Evolutionary conservation across 352 stramenopile species (phyloP).

Genomic region (Phytopythium oedochilum): DNA sequence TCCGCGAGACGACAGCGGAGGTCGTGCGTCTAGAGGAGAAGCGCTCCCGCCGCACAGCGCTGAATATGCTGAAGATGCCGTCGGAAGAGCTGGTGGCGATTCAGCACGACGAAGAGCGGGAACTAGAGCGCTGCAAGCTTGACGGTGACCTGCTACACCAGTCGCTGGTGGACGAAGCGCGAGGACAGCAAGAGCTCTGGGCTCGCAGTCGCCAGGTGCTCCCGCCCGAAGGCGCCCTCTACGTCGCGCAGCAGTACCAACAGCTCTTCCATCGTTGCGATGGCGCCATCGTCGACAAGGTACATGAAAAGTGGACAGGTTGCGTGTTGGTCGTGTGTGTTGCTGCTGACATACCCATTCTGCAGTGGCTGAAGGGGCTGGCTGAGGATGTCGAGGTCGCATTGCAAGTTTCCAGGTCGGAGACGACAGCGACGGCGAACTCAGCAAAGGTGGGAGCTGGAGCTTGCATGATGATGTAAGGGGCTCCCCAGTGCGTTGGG

Average conservation of each 20-base stretch:
- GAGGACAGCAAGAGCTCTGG: neutral
- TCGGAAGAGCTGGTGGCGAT: neutral
- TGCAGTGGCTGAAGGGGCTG: neutral
- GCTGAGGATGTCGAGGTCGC: neutral
- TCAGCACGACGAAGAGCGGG: neutral
- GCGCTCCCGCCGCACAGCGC: neutral
- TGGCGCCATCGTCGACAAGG: neutral
- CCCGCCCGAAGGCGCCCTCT: neutral
- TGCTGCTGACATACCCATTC: too few relatives aligned
- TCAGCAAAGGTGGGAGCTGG: too few relatives aligned
- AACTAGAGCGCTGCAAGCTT: neutral
- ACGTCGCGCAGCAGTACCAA: neutral
- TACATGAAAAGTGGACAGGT: neutral
- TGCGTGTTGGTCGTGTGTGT: neutral
- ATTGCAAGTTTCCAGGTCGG: too few relatives aligned
- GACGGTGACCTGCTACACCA: neutral
- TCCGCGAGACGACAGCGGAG: neutral
- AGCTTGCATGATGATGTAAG: too few relatives aligned
- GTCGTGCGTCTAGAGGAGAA: neutral
- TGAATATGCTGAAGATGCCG: neutral
- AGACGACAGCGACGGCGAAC: too few relatives aligned
- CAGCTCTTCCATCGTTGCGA: neutral
- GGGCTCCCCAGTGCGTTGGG: too few relatives aligned
- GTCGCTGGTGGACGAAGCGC: neutral
- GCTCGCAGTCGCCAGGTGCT: neutral